Conservation (phyloP, 2,329 filamentous ascomycete species). For the Ophiostoma sp. region DNA sequence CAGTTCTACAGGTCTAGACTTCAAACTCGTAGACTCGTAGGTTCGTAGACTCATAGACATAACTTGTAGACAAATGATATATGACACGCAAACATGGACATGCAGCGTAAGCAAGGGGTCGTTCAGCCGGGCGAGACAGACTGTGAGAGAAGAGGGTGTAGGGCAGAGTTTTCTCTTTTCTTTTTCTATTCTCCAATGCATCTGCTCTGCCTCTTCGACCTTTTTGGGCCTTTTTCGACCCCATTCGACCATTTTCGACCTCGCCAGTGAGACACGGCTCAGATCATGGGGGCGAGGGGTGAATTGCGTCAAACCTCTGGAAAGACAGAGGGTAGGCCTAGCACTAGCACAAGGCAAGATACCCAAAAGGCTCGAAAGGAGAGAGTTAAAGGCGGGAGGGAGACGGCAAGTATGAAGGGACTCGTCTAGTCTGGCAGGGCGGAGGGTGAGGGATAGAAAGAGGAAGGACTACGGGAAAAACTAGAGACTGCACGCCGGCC, state of each 20-base stretch:
- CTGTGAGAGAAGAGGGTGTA: background rate
- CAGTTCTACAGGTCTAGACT: background rate
- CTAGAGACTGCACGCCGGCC: background rate
- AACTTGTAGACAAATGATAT: background rate
- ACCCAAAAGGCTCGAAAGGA: background rate
- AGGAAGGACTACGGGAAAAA: background rate
- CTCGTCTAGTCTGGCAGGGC: slow-evolving; percentile 2
- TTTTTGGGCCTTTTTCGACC: background rate
- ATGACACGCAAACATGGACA: slow-evolving; percentile 41
- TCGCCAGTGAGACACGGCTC: background rate
- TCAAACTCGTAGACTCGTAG: background rate
- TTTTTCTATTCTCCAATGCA: background rate
- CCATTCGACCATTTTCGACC: background rate
- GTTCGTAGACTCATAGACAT: no score
- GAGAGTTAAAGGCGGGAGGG: background rate
- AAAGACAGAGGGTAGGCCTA: background rate
- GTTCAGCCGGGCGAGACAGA: slow-evolving; percentile 13
- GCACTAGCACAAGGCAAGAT: background rate
- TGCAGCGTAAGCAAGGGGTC: slow-evolving; percentile 28
- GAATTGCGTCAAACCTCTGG: background rate
- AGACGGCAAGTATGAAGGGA: background rate
- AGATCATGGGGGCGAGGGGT: slow-evolving; percentile 1
- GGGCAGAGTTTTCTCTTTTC: slow-evolving; percentile 20
- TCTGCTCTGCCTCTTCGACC: background rate
- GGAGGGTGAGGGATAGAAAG: background rate